Evolutionary conservation across 768 basidiomycete species (phyloP), one percentile per base, ranked within the genome.

Genomic region (Pisolithus marmoratus): DNA sequence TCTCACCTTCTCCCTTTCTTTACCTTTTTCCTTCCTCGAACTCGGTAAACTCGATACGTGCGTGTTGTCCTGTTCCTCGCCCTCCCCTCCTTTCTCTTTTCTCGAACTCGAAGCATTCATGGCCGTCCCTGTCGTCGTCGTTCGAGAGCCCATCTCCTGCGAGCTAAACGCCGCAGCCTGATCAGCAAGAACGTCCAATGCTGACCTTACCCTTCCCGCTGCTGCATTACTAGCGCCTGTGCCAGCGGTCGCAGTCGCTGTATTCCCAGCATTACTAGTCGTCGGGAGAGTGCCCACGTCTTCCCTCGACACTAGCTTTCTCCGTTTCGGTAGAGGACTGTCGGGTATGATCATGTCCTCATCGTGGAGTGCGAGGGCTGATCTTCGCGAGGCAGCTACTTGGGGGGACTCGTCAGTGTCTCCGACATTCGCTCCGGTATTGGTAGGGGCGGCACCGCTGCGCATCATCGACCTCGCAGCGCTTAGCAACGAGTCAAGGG

Each of bases 101-200:
- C 38, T 19, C 17, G 45, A 52, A 0, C 34, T 37, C 31, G 34
- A 34, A 34, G 34, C 1, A 15, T 34, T 14, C 14, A 15, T 34
- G 34, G 12, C 34, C 12, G 34, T 15, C 14, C 34, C 34, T 14
- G 14, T 12, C 49, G 53, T 26, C 53, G 57, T 15, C 40, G 22
- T 17, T 19, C 48, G 15, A 5, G 37, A n/a, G 5, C 56, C 17
- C 50, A 60, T 64, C 55, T 72, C 61, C 60, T 72, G 54, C 58
- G 73, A 62, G 63, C 71, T 66, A 64, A 78, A 78, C 15, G 69
- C 79, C 8, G 82, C 82, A 3, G 87, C 84, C 62, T 87, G 84
- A 57, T 87, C 85, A 1, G 86, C 87, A 31, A 88, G 69, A 8
- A 89, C 84, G 58, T 89, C 85, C 59, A 89, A 68, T 7, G 82